Evolutionary conservation across 495 filamentous ascomycete genomes (phyloP).

Genomic region (Tuber aestivum): DNA sequence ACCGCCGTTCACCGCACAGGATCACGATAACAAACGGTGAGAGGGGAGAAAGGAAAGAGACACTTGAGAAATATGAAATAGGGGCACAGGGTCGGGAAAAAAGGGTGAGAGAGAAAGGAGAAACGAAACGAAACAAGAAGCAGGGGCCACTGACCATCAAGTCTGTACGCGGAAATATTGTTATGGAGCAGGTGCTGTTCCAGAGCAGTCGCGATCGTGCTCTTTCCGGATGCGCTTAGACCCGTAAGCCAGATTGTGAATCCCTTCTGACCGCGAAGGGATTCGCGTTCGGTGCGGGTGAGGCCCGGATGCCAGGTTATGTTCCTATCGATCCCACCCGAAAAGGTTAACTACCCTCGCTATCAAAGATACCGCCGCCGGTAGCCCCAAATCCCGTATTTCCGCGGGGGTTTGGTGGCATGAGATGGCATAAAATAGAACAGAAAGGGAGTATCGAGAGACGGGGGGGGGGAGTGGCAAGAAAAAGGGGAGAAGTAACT

Average conservation of each 20-base stretch:
- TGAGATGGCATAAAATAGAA: background rate
- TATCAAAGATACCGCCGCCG: background rate
- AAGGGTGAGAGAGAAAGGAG: constrained; percentile 17
- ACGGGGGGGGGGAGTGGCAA: background rate
- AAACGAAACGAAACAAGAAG: constrained; percentile 20
- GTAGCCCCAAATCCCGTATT: background rate
- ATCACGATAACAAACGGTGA: background rate
- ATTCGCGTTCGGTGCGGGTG: constrained; percentile 74
- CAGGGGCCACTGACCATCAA: constrained; percentile 55
- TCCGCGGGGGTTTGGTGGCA: background rate
- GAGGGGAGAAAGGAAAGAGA: background rate
- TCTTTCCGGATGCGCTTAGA: constrained; percentile 90
- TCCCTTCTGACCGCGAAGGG: constrained; percentile 72
- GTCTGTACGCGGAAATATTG: constrained; percentile 75
- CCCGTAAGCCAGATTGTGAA: constrained; percentile 98
- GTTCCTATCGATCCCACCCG: constrained; percentile 58
- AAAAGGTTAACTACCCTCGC: constrained; percentile 24
- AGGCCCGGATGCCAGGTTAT: constrained; percentile 96
- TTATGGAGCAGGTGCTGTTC: constrained; percentile 90
- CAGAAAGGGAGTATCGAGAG: background rate
- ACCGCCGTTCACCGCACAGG: background rate
- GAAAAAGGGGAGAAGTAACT: background rate
- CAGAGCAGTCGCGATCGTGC: constrained; percentile 88
- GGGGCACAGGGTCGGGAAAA: background rate
- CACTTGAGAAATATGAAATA: background rate